Evolutionary conservation across 176 grass and related monocot species (phyloP).

Genomic region (Oryza brachyantha): DNA sequence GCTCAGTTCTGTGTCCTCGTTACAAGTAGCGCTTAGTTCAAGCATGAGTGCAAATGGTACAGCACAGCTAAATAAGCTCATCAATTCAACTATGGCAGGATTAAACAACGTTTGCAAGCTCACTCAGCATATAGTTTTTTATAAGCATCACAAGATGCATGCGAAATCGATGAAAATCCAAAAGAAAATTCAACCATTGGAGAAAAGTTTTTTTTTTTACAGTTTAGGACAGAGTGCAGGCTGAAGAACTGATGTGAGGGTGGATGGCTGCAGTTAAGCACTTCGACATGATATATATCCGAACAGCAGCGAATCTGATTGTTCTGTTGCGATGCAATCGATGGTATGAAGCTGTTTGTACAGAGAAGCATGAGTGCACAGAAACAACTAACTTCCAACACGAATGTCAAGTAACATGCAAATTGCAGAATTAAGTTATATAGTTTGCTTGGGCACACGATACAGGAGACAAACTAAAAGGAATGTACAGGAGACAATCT

Average conservation of each 20-base stretch:
- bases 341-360: neutral
- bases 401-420: neutral
- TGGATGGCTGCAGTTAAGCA: neutral
- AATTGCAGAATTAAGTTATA: neutral
- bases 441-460: neutral
- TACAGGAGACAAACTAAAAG: neutral
- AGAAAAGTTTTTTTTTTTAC: neutral
- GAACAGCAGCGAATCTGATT: too few relatives aligned
- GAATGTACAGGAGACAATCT: neutral
- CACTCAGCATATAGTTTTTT: neutral
- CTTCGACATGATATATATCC: neutral
- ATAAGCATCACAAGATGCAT: conserved; percentile 7
- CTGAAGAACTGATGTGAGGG: neutral
- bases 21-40: neutral
- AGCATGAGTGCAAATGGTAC: neutral
- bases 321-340: neutral
- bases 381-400: neutral
- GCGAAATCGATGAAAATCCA: neutral
- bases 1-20: neutral
- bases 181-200: neutral
- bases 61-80: neutral
- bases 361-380: neutral
- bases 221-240: neutral
- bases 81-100: neutral
- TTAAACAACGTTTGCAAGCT: neutral